These are phyloP conservation scores for Linnemannia elongata DNA, from an alignment of 192 early-diverging fungal species.

Conservation along the genomic window DNA sequence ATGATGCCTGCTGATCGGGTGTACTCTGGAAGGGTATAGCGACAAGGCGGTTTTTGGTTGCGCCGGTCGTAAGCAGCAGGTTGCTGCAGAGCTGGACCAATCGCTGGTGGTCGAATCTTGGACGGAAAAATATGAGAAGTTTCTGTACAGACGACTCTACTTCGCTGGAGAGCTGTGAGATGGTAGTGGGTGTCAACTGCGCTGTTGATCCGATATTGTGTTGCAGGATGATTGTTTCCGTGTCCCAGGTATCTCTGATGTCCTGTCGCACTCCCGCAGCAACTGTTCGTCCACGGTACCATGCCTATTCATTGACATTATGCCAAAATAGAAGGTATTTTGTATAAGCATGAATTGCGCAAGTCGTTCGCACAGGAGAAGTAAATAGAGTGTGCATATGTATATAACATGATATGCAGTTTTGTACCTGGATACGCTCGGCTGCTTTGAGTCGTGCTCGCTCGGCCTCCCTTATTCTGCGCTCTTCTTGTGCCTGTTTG, in stretches of 20 bases:
- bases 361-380: neutral
- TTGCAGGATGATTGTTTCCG: neutral
- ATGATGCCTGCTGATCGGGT: neutral
- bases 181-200: neutral
- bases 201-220: constrained; percentile 2
- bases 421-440: constrained; percentile 72
- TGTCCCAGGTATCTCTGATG: constrained; percentile 59
- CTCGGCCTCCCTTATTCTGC: constrained; percentile 79
- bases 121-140: constrained; percentile 63
- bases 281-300: constrained; percentile 67
- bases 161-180: constrained; percentile 13
- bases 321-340: neutral
- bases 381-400: neutral
- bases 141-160: constrained; percentile 20
- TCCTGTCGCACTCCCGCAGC: constrained; percentile 40
- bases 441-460: constrained; percentile 70
- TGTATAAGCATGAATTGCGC: neutral
- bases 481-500: constrained; percentile 77
- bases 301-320: constrained; percentile 56
- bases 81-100: constrained; percentile 35
- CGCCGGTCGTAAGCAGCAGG: constrained; percentile 14
- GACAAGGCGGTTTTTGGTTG: constrained; percentile 6
- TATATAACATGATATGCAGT: neutral
- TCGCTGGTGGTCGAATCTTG: constrained; percentile 33
- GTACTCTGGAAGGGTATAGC: constrained; percentile 12